Conservation (phyloP, 805 yeast species). For the Cyberlindnera sargentensis region DNA sequence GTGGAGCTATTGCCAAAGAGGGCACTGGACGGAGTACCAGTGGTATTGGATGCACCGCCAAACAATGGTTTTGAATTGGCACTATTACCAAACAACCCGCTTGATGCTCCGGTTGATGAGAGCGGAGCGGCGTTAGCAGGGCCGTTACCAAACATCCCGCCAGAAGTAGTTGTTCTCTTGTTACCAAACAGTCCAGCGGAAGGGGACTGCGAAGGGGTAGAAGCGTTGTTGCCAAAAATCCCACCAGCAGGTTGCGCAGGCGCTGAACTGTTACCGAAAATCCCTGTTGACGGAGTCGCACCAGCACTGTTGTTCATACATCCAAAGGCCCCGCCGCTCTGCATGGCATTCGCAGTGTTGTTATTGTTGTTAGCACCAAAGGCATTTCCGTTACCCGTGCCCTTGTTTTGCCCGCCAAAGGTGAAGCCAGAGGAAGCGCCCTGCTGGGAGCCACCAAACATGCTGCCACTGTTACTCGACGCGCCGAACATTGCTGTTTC, state of each 20-base stretch:
- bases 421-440: too few species aligned
- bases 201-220: not conserved
- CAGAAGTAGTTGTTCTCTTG: constrained; percentile 3
- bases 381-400: too few species aligned
- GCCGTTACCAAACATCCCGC: constrained; percentile 16
- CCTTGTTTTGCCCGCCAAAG: too few species aligned
- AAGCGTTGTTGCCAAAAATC: not conserved
- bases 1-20: not conserved
- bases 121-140: constrained; percentile 19
- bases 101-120: constrained; percentile 1
- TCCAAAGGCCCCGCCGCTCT: constrained; percentile 7
- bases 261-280: not conserved
- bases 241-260: not conserved
- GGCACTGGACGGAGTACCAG: not conserved
- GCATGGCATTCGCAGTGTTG: constrained; percentile 2
- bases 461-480: constrained; percentile 2
- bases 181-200: constrained; percentile 9
- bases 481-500: constrained; percentile 11
- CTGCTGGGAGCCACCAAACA: too few species aligned
- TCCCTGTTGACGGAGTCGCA: not conserved
- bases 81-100: constrained; percentile 20
- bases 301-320: not conserved
- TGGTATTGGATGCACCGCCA: constrained; percentile 2
- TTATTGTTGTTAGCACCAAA: not conserved
- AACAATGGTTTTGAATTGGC: constrained; percentile 2